These are phyloP conservation scores for Phytophthora pistaciae DNA, from an alignment of 352 stramenopile genomes.

Conservation along the genomic window DNA sequence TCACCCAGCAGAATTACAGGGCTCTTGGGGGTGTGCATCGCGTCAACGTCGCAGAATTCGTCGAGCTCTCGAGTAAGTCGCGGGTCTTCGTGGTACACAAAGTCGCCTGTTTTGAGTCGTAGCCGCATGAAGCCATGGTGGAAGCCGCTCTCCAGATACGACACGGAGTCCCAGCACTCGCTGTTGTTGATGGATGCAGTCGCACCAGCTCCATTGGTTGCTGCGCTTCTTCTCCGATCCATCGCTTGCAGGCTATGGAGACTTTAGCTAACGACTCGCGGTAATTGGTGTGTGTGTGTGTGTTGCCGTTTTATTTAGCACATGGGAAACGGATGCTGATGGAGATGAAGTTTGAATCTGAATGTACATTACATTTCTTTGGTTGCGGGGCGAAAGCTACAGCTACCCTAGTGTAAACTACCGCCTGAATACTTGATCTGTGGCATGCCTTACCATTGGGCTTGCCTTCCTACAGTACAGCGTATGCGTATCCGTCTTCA, in stretches of 20 bases:
- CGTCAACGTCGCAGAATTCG: conserved; percentile 88
- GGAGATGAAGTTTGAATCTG: background rate
- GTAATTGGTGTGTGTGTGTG: background rate
- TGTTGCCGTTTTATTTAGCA: conserved; percentile 10
- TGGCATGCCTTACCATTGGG: conserved; percentile 25
- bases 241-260: conserved; percentile 6
- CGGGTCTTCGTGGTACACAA: conserved; percentile 79
- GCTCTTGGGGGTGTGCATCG: conserved; percentile 82
- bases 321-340: conserved; percentile 13
- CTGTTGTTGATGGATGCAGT: conserved; percentile 33
- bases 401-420: background rate
- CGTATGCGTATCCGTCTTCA: conserved; percentile 45
- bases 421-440: background rate
- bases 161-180: conserved; percentile 85
- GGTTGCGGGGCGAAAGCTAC: background rate
- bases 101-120: conserved; percentile 71
- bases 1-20: conserved; percentile 82
- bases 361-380: conserved; percentile 1
- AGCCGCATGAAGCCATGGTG: conserved; percentile 85
- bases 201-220: conserved; percentile 16
- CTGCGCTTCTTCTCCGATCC: conserved; percentile 30
- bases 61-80: conserved; percentile 74
- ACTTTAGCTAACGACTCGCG: background rate
- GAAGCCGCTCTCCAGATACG: conserved; percentile 83
- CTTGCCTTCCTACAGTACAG: conserved; percentile 38